Evolutionary conservation across 139 green algal genomes (phyloP), one percentile per base, ranked within the genome.

Genomic region (Tetradesmus obliquus): DNA sequence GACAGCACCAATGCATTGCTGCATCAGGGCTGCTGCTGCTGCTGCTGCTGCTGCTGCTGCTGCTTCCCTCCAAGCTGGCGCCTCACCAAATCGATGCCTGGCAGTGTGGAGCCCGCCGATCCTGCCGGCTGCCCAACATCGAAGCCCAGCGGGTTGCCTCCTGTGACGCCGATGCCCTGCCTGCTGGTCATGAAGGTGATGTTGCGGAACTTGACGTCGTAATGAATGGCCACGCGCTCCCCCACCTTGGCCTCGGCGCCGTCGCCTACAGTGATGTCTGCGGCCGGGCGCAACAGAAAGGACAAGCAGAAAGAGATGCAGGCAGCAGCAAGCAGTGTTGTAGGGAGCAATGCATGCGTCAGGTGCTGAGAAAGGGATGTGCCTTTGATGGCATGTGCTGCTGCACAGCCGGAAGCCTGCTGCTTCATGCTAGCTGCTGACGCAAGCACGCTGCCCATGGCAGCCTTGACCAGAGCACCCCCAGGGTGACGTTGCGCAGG

Each of bases 121-220:
- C 94, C 94, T 5, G 91, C 84, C 8, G 87, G 82, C 19, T 92
- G 92, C 0, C 97, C 97, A 2, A 99, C 93, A 83, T 99, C 96
- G 95, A 99, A 99, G 3, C 97, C 97, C 5, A 98, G 91, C 2
- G 97, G 97, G 2, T 86, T 95, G 62, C 97, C 97, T 22, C 95
- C 95, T 3, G 94, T 96, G 53, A 99, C 97, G 15, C 97, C 97
- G 87, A 97, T 92, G 22, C 97, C 97, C 88, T 97, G 93, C 83
- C 95, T 96, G 93, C 88, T 95, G 19, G 96, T 98, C 79, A 97
- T 94, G 88, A 98, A 97, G n/a, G 92, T 94, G 57, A 94, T 82
- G 76, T 89, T 89, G 45, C 92, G 87, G 17, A n/a, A 96, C 93
- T 97, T 96, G 53, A 97, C 94, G 54, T 99, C 97, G 93, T 96